These are phyloP conservation scores for Phaeophleospora eucalypticola DNA, from an alignment of 2,329 filamentous ascomycete genomes.

Conservation along the genomic window DNA sequence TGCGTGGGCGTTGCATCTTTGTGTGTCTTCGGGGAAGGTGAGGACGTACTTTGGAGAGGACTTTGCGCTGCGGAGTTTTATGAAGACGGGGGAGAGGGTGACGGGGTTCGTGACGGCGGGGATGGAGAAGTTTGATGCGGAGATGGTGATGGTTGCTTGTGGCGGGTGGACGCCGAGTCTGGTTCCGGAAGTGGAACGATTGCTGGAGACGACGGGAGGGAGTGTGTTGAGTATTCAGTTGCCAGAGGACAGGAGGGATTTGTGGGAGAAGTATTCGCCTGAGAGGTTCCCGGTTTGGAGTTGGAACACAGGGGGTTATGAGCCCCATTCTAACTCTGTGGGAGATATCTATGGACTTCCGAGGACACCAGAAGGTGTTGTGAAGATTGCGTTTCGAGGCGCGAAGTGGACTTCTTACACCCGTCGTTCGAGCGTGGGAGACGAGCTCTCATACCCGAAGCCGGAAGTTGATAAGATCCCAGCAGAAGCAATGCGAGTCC, in stretches of 20 bases:
- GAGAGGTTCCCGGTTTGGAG: slow-evolving; percentile 46
- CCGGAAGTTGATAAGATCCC: slow-evolving; percentile 21
- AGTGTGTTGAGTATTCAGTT: slow-evolving; percentile 45
- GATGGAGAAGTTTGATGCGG: slow-evolving; percentile 40
- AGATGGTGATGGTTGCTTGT: slow-evolving; percentile 24
- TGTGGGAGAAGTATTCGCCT: slow-evolving; percentile 41
- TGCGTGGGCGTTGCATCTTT: slow-evolving; percentile 17
- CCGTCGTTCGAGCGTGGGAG: slow-evolving; percentile 1
- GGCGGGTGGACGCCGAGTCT: slow-evolving; percentile 36
- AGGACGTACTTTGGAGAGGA: slow-evolving; percentile 14
- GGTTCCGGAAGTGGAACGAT: slow-evolving; percentile 35
- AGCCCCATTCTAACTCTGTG: not conserved
- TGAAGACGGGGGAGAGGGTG: slow-evolving; percentile 10
- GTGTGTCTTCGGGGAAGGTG: slow-evolving; percentile 9
- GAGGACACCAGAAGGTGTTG: slow-evolving; percentile 20
- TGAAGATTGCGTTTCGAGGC: slow-evolving; percentile 28
- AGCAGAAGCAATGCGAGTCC: slow-evolving; percentile 23
- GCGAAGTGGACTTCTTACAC: slow-evolving; percentile 27
- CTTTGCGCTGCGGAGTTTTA: slow-evolving; percentile 11
- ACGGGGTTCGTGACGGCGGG: slow-evolving; percentile 31
- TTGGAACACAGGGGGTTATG: slow-evolving; percentile 21
- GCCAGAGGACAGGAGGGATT: slow-evolving; percentile 34
- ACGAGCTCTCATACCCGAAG: slow-evolving; percentile 20
- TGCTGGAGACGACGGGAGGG: slow-evolving; percentile 49
- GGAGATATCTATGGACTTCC: slow-evolving; percentile 26